phyloP scores from a whole-genome alignment of 1,284 basidiomycete genomes.

The Ganoderma lingzhi region DNA sequence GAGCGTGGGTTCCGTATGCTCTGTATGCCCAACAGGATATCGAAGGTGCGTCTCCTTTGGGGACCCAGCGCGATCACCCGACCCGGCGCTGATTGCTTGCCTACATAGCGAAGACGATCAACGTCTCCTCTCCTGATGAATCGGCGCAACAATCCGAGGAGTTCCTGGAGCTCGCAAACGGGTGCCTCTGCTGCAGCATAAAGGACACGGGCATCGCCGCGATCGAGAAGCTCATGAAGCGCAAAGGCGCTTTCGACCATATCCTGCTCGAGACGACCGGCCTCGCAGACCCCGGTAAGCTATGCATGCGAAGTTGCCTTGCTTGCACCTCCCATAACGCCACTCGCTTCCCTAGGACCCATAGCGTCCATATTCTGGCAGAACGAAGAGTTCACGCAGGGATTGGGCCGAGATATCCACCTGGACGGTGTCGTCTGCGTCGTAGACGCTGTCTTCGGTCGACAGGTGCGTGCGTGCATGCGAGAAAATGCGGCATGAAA shows the following conservation, averaged over 20 bases:
- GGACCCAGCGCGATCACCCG: background rate
- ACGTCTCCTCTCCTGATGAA: conserved; percentile 74
- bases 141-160: conserved; percentile 77
- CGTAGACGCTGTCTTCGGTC: conserved; percentile 88
- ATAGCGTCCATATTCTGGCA: conserved; percentile 93
- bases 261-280: conserved; percentile 95
- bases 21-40: conserved; percentile 32
- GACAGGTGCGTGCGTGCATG: conserved; percentile 58
- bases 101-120: conserved; percentile 73
- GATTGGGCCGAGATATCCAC: conserved; percentile 74
- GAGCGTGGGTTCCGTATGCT: conserved; percentile 13
- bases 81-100: conserved; percentile 4
- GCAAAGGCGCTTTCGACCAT: conserved; percentile 89
- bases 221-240: conserved; percentile 87
- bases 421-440: conserved; percentile 93
- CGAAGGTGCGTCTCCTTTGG: conserved; percentile 34
- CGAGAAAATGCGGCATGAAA: too few species aligned
- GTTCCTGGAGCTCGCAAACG: conserved; percentile 90
- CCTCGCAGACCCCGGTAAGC: conserved; percentile 86
- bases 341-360: conserved; percentile 58
- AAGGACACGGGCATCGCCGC: conserved; percentile 91
- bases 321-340: background rate
- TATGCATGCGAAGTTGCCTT: too few species aligned
- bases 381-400: conserved; percentile 86
- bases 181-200: conserved; percentile 94